Percentiles rank a stretch among this genome's conserved stretches.
phyloP scores from a whole-genome alignment of 768 basidiomycete species.

The Tulasnella sp. region DNA sequence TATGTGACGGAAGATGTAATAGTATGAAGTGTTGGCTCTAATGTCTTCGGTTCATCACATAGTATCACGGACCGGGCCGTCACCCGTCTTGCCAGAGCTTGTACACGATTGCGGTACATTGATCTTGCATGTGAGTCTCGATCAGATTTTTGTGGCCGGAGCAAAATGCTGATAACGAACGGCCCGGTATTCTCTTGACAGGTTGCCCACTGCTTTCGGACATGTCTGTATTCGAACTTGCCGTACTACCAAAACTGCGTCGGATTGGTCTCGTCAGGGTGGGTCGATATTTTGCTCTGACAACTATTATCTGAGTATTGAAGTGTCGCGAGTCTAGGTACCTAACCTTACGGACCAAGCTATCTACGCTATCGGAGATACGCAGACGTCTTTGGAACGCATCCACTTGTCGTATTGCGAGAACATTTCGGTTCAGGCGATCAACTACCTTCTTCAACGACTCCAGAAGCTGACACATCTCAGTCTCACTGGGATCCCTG shows the following conservation, averaged over 20 bases:
- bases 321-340: conserved; percentile 30
- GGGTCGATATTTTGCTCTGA: conserved; percentile 21
- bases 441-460: conserved; percentile 82
- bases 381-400: conserved; percentile 81
- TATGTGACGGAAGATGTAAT: conserved; percentile 27
- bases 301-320: neutral
- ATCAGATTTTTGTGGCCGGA: neutral
- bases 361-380: conserved; percentile 77
- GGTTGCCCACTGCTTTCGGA: conserved; percentile 85
- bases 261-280: conserved; percentile 90
- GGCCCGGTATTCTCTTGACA: conserved; percentile 28
- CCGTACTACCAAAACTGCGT: conserved; percentile 78
- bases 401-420: conserved; percentile 98
- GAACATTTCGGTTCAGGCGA: conserved; percentile 83
- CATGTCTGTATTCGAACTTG: conserved; percentile 87
- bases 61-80: conserved; percentile 88
- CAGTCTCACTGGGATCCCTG: conserved; percentile 92
- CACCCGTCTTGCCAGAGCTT: conserved; percentile 69
- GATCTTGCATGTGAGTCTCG: conserved; percentile 60
- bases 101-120: conserved; percentile 86
- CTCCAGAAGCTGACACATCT: conserved; percentile 90
- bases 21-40: neutral
- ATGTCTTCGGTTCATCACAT: conserved; percentile 24
- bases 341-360: conserved; percentile 90
- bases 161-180: neutral